Evolutionary conservation across 2,329 filamentous ascomycete genomes (phyloP), one percentile per base, ranked within the genome.

Genomic region (Hypoxylon sp.): DNA sequence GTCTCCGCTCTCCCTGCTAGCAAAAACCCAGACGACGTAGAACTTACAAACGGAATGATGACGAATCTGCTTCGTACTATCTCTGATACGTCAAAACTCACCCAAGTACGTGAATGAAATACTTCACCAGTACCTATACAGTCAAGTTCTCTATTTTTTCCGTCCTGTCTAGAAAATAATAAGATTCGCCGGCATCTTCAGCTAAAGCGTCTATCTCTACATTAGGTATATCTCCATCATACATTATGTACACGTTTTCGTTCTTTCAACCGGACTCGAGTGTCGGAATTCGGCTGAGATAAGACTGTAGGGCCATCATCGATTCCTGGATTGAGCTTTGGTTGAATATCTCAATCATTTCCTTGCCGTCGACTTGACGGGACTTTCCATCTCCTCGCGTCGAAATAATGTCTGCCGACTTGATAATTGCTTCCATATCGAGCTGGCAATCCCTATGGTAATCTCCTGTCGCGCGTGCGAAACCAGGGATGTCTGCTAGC

Each of bases 351-450:
- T 20, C 11, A 6, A 2, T 17, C 1, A 64, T 60, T n/a, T 49
- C 24, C 11, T 49, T 11, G 6, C 17, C 7, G 4, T 32, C 20
- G 6, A 50, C 10, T 13, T 11, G 20, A 28, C 19, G 19, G 3
- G 6, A 11, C 5, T 6, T 8, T 6, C 10, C 17, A 2, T n/a
- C 8, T n/a, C 19, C 20, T 11, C 46, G 44, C 10, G 28, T 49
- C 15, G 55, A 52, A 20, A 68, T 30, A 28, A 44, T 13, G n/a
- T 67, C 30, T n/a, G 58, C 63, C 6, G 58, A 68, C 19, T 48
- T 59, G 2, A 68, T 56, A 22, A 75, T 71, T 20, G 52, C 39
- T 39, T 67, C 43, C 30, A 73, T 62, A 43, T 75, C 73, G 20
- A 71, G 58, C 26, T 64, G 67, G 56, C 59, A 71, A 50, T 75